Evolutionary conservation across 495 filamentous ascomycete genomes (phyloP).

Genomic region (Xylaria castorea): DNA sequence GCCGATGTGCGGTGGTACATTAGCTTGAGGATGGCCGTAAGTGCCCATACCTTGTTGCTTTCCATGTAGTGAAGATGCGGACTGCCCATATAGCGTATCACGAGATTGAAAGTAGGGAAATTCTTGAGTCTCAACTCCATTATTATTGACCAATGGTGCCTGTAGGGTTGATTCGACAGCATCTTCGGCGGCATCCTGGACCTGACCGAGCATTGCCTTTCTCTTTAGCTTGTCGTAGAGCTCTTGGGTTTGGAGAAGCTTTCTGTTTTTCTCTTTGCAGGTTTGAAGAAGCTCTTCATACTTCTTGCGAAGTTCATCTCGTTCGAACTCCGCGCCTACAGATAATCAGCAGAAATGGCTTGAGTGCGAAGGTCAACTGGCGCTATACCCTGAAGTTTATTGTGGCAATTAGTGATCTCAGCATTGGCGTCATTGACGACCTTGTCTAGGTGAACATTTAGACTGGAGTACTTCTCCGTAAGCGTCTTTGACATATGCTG

Average conservation of each 20-base stretch:
- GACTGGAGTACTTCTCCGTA: constrained; percentile 72
- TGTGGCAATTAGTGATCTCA: constrained; percentile 72
- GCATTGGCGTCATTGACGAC: constrained; percentile 82
- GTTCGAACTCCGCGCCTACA: constrained; percentile 68
- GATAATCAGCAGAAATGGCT: constrained; percentile 21
- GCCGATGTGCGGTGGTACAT: constrained; percentile 13
- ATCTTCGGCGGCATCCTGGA: constrained; percentile 73
- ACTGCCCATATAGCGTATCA: constrained; percentile 28
- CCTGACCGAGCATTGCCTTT: constrained; percentile 70
- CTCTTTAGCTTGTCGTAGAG: constrained; percentile 85
- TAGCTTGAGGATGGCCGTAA: constrained; percentile 29
- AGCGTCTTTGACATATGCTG: constrained; percentile 75
- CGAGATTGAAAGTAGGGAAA: constrained; percentile 23
- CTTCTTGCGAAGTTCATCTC: constrained; percentile 73
- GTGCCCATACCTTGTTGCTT: constrained; percentile 22
- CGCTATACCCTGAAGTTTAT: constrained; percentile 53
- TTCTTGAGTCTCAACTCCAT: constrained; percentile 25
- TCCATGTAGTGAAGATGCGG: constrained; percentile 25
- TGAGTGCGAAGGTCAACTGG: constrained; percentile 13
- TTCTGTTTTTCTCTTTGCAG: constrained; percentile 75
- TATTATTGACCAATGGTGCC: constrained; percentile 16
- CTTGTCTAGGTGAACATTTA: constrained; percentile 79
- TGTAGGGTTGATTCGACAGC: constrained; percentile 66
- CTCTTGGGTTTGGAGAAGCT: constrained; percentile 79
- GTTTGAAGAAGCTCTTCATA: constrained; percentile 76